Evolutionary conservation across 768 basidiomycete species (phyloP).

Genomic region (Auriscalpium microsporum): DNA sequence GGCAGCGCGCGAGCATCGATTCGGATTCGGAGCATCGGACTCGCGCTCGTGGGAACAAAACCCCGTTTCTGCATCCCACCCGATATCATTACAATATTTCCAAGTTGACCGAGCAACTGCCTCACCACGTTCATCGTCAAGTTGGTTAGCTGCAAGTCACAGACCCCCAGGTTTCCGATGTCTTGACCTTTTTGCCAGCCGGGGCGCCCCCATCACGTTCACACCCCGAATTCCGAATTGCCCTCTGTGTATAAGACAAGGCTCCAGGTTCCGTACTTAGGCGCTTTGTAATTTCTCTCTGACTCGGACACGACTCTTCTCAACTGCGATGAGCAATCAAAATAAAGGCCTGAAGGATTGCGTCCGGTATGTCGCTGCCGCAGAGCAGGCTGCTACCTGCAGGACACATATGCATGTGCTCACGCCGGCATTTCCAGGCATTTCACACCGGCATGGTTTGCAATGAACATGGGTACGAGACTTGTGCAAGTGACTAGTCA

Average conservation of each 20-base stretch:
- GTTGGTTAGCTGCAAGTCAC: no score
- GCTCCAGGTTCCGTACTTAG: neutral
- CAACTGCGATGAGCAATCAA: neutral
- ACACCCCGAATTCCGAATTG: neutral
- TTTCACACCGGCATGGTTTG: constrained; percentile 50
- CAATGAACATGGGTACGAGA: constrained; percentile 43
- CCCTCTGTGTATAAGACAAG: neutral
- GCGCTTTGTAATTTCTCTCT: neutral
- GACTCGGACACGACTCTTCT: neutral
- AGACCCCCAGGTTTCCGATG: no score
- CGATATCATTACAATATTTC: no score
- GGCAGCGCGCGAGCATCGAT: no score
- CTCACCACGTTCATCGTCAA: no score
- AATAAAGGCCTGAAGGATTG: constrained; percentile 27
- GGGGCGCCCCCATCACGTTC: neutral
- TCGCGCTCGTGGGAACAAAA: no score
- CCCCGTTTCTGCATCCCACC: no score
- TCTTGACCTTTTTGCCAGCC: no score
- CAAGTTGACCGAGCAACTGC: no score
- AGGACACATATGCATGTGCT: neutral
- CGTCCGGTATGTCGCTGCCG: constrained; percentile 22
- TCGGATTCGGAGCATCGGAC: no score
- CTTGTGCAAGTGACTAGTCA: neutral
- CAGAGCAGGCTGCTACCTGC: neutral
- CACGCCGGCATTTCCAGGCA: constrained; percentile 23